Evolutionary conservation across 2,329 filamentous ascomycete species (phyloP), one percentile per base, ranked within the genome.

Genomic region (Arthrobotrys pseudoclavata): DNA sequence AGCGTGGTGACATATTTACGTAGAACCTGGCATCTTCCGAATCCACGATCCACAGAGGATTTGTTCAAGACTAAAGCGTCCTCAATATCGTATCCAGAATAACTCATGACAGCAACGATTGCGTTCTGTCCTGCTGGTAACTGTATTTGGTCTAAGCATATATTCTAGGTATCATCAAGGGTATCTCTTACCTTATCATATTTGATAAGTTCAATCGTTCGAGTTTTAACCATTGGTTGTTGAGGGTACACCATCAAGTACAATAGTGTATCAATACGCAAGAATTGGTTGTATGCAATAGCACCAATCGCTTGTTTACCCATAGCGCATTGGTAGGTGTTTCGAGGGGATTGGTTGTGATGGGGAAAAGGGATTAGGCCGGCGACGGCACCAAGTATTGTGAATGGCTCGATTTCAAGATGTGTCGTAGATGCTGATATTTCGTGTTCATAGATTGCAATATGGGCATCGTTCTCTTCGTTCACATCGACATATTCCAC

Each of bases 251-350:
- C 96, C 86, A 99, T 92, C 0, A 97, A 92, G 83, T 97, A 98
- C 5, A 99, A 89, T 15, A 99, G 87, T 0, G 95, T 98, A 82
- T 99, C 96, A 83, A 99, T 97, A 70, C 96, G 91, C 82, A 95
- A 92, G 85, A 97, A 97, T 84, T 99, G 96, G 83, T 99, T 99
- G 83, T 97, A 97, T 15, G 95, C 96, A 83, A 99, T 98, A 37
- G 95, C 94, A 37, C 96, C 96, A 83, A 99, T 98, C 45, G 96
- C 96, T 91, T 99, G 96, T 86, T 99, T 99, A 88, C 96, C 96
- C 96, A 99, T 99, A 85, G 96, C 96, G 85, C 95, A 97, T 87
- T 98, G 95, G 83, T 99, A 99, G 0, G 96, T 99, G 83, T 99
- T 99, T 87, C 96, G 89, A 9, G 96, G 96, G 15, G 96, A 99